Base-by-base conservation (phyloP, 495 filamentous ascomycete genomes). In the Mycothermus thermophilus region DNA sequence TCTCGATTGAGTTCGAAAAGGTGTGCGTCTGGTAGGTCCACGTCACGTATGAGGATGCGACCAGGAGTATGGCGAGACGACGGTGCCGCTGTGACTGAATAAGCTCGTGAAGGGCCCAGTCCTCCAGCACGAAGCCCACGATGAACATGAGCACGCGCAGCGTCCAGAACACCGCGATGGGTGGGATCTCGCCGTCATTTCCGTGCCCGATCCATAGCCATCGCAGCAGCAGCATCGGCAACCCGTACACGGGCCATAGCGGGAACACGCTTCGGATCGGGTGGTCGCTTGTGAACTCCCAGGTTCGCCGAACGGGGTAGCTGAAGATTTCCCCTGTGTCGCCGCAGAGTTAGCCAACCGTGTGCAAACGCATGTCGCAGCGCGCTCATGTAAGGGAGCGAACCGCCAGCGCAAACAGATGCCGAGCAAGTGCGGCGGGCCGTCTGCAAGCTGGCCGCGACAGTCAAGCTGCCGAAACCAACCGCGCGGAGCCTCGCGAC, bases 21-120 rank as follows among this genome's bases (percentile, higher is more conserved):
- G 92, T 96, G 64, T 97, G 90, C 27, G 83, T 93, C 62, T 97
- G 90, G 63, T 82, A 93, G 27, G 92, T 94, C 92, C 90, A 96
- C 30, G 90, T 96, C 44, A 95, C 88, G 59, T 96, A 97, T 15
- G 82, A 92, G 11, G 90, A 96, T 27, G 87, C 87, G 32, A 93
- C 76, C 31, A 96, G 60, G 20, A 86, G 64, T 25, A 90, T 63
- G 13, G 83, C 82, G 24, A 73, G 62, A 43, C 68, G 72, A 37
- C 84, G 73, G 46, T 85, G 74, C 34, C 75, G 71, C 41, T 74
- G 72, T 17, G 77, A 78, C 40, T 74, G 75, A 19, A 93, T 72
- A 30, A 95, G 67, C 48, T 97, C 92, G 63, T 93, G 76, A 34
- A 96, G 70, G 9, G 88, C 90, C 87, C 90, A 94, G 60, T 97